Conservation (phyloP, 1,284 basidiomycete species). For the Cerrena zonata region DNA sequence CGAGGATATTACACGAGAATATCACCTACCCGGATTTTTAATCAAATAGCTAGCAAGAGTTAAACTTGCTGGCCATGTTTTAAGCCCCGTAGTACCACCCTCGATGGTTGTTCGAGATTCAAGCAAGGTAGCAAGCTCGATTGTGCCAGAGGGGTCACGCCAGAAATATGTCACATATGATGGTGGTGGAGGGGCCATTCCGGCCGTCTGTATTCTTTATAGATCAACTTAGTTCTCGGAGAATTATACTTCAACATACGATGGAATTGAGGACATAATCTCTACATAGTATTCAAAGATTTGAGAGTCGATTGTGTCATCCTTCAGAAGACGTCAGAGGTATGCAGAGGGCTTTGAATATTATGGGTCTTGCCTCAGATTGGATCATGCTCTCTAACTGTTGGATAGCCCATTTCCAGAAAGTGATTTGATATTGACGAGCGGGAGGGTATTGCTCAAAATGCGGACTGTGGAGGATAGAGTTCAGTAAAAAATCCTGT, state of each 20-base stretch:
- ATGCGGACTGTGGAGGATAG: constrained; percentile 47
- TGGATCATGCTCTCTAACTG: constrained; percentile 42
- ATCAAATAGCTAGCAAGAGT: constrained; percentile 61
- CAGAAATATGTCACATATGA: constrained; percentile 68
- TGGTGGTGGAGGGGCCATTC: constrained; percentile 32
- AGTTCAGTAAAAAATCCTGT: constrained; percentile 50
- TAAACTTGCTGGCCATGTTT: constrained; percentile 71
- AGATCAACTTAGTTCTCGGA: not conserved
- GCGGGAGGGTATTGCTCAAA: constrained; percentile 57
- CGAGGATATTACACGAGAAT: not conserved
- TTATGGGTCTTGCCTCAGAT: constrained; percentile 37
- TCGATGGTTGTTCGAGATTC: constrained; percentile 71
- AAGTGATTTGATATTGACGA: constrained; percentile 49
- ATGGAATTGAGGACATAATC: constrained; percentile 35
- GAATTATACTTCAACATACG: constrained; percentile 25
- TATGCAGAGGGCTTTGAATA: not conserved
- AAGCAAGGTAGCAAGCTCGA: constrained; percentile 48
- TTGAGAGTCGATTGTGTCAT: constrained; percentile 56
- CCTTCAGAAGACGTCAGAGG: constrained; percentile 26
- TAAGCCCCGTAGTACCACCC: constrained; percentile 67
- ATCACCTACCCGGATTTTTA: constrained; percentile 40
- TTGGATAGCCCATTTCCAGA: constrained; percentile 67
- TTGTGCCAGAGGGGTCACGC: constrained; percentile 23
- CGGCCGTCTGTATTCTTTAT: constrained; percentile 11
- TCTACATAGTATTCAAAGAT: constrained; percentile 58